phyloP scores from a whole-genome alignment of 2,329 filamentous ascomycete genomes.

The Meredithiella fracta region DNA sequence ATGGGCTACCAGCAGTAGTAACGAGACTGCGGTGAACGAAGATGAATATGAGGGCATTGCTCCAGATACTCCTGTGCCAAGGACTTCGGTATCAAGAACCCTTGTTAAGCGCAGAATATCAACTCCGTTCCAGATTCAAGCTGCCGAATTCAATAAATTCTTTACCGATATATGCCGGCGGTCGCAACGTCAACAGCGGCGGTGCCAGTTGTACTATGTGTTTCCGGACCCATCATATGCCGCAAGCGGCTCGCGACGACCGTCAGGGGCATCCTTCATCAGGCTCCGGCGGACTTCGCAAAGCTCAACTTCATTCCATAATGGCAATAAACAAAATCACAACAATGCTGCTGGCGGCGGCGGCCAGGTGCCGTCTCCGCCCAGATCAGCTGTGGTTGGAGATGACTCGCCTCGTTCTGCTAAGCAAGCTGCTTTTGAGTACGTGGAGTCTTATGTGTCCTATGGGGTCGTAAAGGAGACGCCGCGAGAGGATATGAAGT shows the following conservation, averaged over 20 bases:
- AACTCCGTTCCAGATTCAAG: not conserved
- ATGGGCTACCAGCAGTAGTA: not conserved
- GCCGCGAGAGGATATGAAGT: not conserved
- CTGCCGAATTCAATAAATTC: slow-evolving; percentile 1
- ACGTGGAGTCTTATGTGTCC: slow-evolving; percentile 5
- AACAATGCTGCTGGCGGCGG: not conserved
- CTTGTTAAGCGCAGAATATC: no score
- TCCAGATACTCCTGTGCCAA: no score
- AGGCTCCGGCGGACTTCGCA: not conserved
- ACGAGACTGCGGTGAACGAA: not conserved
- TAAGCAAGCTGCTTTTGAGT: slow-evolving; percentile 13
- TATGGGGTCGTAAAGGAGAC: no score
- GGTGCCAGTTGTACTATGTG: not conserved
- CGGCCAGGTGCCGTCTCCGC: slow-evolving; percentile 1
- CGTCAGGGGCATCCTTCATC: not conserved
- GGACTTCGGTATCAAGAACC: no score
- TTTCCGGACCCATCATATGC: not conserved
- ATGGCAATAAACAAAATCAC: slow-evolving; percentile 6
- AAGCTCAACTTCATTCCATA: not conserved
- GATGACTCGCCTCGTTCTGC: slow-evolving; percentile 9
- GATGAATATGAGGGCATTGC: not conserved
- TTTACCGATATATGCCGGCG: not conserved
- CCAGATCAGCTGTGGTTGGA: slow-evolving; percentile 2
- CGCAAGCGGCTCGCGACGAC: not conserved
- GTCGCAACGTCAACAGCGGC: not conserved